A percentile compares a stretch with the other conserved stretches of the same genome.
phyloP scores from a whole-genome alignment of 768 basidiomycete species.

The Macrolepiota albuminosa region DNA sequence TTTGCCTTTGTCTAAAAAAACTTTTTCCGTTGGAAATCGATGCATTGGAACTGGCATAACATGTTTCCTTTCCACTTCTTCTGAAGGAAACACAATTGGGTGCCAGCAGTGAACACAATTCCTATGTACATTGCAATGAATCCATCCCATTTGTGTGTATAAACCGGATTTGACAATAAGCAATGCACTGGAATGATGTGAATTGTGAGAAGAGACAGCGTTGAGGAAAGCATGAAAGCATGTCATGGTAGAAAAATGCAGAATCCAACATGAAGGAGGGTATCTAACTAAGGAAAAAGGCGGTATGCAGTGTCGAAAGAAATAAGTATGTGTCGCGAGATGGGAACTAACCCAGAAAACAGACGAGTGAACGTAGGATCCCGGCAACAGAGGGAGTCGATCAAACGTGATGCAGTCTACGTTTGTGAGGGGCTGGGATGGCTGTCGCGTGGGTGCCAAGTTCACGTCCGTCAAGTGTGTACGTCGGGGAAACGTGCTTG shows the following conservation, averaged over 20 bases:
- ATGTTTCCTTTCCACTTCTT: too few relatives aligned
- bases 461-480: slow-evolving; percentile 41
- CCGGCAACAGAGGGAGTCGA: background rate
- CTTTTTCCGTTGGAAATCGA: too few relatives aligned
- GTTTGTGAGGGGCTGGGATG: slow-evolving; percentile 3
- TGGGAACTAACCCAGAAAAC: background rate
- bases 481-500: slow-evolving; percentile 55
- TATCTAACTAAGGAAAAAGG: background rate
- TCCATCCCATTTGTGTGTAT: background rate
- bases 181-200: background rate
- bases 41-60: too few relatives aligned
- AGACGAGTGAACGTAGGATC: background rate
- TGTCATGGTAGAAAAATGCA: background rate
- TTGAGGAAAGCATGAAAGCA: background rate
- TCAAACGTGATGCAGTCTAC: slow-evolving; percentile 4
- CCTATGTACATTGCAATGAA: too few relatives aligned
- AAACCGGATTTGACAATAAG: background rate
- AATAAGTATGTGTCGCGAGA: background rate
- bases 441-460: background rate
- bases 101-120: too few relatives aligned
- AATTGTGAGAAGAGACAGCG: background rate
- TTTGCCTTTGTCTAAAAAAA: too few relatives aligned
- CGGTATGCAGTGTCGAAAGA: background rate
- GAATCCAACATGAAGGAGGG: background rate
- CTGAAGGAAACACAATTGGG: too few relatives aligned